These are phyloP conservation scores for Rhizophagus sp. DNA, from an alignment of 192 early-diverging fungal genomes.

Conservation along the genomic window DNA sequence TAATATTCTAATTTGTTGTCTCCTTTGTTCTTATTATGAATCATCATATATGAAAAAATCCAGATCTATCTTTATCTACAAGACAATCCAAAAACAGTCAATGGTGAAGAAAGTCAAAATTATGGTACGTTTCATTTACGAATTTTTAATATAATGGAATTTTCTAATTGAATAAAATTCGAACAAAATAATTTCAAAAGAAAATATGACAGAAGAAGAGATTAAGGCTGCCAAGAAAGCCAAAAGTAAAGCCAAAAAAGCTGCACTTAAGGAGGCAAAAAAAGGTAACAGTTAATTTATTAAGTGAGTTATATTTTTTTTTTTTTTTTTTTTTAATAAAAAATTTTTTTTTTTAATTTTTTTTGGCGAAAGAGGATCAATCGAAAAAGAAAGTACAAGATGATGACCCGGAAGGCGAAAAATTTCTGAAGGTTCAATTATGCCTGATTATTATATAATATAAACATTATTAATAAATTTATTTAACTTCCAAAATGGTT, in stretches of 20 bases:
- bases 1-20: slow-evolving; percentile 19
- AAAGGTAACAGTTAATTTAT: slow-evolving; percentile 37
- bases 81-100: slow-evolving; percentile 57
- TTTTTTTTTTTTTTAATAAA: too few relatives aligned
- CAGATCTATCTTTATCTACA: slow-evolving; percentile 51
- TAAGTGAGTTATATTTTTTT: neutral
- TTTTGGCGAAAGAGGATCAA: slow-evolving; percentile 47
- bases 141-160: neutral
- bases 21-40: neutral
- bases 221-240: slow-evolving; percentile 83
- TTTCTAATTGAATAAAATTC: neutral
- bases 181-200: slow-evolving; percentile 30
- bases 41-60: slow-evolving; percentile 37
- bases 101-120: slow-evolving; percentile 43
- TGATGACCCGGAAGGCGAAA: slow-evolving; percentile 72
- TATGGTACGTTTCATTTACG: slow-evolving; percentile 13
- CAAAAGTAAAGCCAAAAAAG: slow-evolving; percentile 73
- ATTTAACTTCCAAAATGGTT: neutral
- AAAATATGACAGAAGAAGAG: slow-evolving; percentile 69
- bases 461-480: neutral
- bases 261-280: slow-evolving; percentile 64
- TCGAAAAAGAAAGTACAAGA: slow-evolving; percentile 54
- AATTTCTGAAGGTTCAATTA: slow-evolving; percentile 41
- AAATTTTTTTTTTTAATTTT: too few relatives aligned
- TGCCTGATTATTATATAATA: neutral